phyloP scores from a whole-genome alignment of 805 yeast species.

The Cyberlindnera bimundalis region DNA sequence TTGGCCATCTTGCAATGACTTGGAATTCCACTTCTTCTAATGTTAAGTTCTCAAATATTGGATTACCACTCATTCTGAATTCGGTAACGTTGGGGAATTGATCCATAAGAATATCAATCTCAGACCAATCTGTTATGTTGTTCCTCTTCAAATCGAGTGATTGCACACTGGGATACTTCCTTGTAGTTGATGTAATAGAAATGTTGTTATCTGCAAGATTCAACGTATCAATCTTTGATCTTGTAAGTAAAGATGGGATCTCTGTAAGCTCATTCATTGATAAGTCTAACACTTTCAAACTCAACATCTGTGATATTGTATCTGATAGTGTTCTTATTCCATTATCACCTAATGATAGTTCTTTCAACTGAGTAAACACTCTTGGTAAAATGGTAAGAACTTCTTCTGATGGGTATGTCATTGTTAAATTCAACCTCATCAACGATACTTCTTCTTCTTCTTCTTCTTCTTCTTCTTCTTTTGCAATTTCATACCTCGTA shows the following conservation, averaged over 20 bases:
- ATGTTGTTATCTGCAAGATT: slow-evolving; percentile 16
- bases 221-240: slow-evolving; percentile 6
- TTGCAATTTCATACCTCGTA: neutral
- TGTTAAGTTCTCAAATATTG: slow-evolving; percentile 34
- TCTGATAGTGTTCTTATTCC: slow-evolving; percentile 10
- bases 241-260: slow-evolving; percentile 8
- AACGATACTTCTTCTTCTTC: too few species aligned
- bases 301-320: neutral
- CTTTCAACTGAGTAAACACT: slow-evolving; percentile 36
- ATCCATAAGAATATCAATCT: slow-evolving; percentile 40
- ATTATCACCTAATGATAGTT: slow-evolving; percentile 29
- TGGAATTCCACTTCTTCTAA: slow-evolving; percentile 29
- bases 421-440: slow-evolving; percentile 29
- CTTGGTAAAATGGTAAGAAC: slow-evolving; percentile 14
- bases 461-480: too few species aligned
- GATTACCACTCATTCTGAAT: slow-evolving; percentile 51
- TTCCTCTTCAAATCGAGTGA: slow-evolving; percentile 53
- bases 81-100: slow-evolving; percentile 41
- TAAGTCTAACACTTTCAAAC: slow-evolving; percentile 14
- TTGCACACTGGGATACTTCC: slow-evolving; percentile 13
- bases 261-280: slow-evolving; percentile 14
- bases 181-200: slow-evolving; percentile 30
- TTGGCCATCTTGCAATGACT: slow-evolving; percentile 44
- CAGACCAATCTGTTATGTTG: slow-evolving; percentile 42
- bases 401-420: slow-evolving; percentile 13